Percentiles rank a stretch among this genome's conserved stretches.
Conservation (phyloP, 345 rosid species). For the Rhodamnia argentea region DNA sequence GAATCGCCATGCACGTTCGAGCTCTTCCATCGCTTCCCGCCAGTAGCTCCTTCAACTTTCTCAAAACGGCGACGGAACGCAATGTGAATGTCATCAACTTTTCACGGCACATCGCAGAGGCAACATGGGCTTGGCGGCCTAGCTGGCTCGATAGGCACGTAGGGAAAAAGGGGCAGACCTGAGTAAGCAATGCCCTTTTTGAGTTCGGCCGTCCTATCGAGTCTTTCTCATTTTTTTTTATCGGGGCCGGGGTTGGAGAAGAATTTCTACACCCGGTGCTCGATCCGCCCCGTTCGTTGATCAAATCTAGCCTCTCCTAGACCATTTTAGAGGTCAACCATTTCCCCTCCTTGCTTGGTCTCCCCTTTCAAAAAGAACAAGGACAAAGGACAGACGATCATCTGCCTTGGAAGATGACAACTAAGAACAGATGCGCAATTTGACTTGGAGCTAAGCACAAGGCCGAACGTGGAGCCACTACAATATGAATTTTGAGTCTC, state of each 20-base stretch:
- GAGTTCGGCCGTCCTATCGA: background rate
- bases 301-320: background rate
- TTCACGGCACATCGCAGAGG: background rate
- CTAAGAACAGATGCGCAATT: background rate
- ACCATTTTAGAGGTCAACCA: background rate
- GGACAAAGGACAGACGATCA: background rate
- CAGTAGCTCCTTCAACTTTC: background rate
- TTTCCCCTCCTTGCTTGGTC: background rate
- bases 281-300: background rate
- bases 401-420: background rate
- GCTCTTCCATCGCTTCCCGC: background rate
- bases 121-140: background rate
- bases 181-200: background rate
- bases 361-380: background rate
- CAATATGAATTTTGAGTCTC: background rate
- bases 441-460: background rate
- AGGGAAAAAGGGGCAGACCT: accelerated
- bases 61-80: accelerated
- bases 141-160: background rate
- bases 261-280: background rate
- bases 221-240: background rate
- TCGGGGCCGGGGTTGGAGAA: background rate
- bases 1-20: background rate
- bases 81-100: background rate
- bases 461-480: background rate